Base-by-base conservation (phyloP, 176 grass and related monocot species). In the Poa annua region DNA sequence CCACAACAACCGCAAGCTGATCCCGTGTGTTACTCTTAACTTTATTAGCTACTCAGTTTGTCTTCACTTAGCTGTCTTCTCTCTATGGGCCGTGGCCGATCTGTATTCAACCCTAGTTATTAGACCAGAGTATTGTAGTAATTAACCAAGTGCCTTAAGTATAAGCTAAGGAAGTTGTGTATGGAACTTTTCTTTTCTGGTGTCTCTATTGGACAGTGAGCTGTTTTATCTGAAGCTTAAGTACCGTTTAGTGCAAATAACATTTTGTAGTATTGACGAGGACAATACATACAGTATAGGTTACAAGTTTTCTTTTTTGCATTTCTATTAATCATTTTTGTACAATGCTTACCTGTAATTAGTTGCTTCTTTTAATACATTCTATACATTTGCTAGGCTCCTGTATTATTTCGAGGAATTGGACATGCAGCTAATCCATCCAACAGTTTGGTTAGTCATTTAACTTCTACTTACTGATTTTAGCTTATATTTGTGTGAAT, bases 361-460 rank as follows among this genome's bases (percentile, higher is more conserved):
- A 71, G 57, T 67, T 62, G 61, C 16, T 82, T 77, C 12, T 21
- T 75, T 65, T 83, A 59, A 64, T 83, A 61, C n/a, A 48, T 67
- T 79, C 11, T 65, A 35, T 55, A 25, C 60, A 65, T 89, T 56
- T 77, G 63, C 67, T 53, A 94, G 89, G 87, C 90, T 67, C 96
- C 96, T 85, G 77, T 99, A 39, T 85, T 94, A 25, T 99, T 99
- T 49, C 91, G 87, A 50, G 96, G 96, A 77, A 93, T 96, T 84
- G 96, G 91, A 48, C 96, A 96, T 54, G 84, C 81, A 0, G 74
- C 86, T 49, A 96, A 92, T 90, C 85, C 96, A 47, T 90, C 91
- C 56, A 99, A 94, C 87, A 92, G 75, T 64, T 83, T 99, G 91
- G 96, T 98, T 82, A 70, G 78, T 76, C 64, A 54, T 62, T 19